A percentile compares a stretch with the other conserved stretches of the same genome.
These are phyloP conservation scores for Botryosphaeria dothidea DNA, from an alignment of 2,329 filamentous ascomycete species.

Conservation along the genomic window DNA sequence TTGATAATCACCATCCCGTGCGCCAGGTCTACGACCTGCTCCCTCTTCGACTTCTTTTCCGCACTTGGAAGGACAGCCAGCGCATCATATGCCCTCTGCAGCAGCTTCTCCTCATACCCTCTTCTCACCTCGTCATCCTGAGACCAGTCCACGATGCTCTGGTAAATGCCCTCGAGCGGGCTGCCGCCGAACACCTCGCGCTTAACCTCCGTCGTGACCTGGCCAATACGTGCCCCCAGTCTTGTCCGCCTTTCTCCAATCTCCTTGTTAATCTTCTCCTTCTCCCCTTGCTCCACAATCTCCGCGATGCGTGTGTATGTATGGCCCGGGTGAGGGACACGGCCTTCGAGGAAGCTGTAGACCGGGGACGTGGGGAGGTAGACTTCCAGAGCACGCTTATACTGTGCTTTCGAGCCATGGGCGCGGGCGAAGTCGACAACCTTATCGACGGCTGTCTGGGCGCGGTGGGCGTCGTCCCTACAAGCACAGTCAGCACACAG, in stretches of 20 bases:
- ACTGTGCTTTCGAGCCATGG: slow-evolving; percentile 71
- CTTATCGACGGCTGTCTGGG: slow-evolving; percentile 71
- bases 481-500: no score
- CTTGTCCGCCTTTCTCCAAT: slow-evolving; percentile 87
- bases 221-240: slow-evolving; percentile 77
- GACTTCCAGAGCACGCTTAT: slow-evolving; percentile 73
- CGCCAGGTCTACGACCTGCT: slow-evolving; percentile 73
- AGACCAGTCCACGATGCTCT: slow-evolving; percentile 85
- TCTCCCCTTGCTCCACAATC: slow-evolving; percentile 82
- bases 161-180: slow-evolving; percentile 77
- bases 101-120: slow-evolving; percentile 84
- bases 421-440: slow-evolving; percentile 73
- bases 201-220: slow-evolving; percentile 86
- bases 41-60: slow-evolving; percentile 69
- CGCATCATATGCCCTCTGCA: slow-evolving; percentile 77
- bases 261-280: slow-evolving; percentile 82
- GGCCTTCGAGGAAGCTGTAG: slow-evolving; percentile 80
- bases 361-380: slow-evolving; percentile 74
- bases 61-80: slow-evolving; percentile 68
- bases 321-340: slow-evolving; percentile 74
- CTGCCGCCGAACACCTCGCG: slow-evolving; percentile 77
- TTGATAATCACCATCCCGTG: slow-evolving; percentile 96
- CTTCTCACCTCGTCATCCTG: slow-evolving; percentile 81
- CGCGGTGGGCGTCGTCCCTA: slow-evolving; percentile 60
- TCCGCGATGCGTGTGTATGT: slow-evolving; percentile 83